A percentile compares a stretch with the other conserved stretches of the same genome.
Evolutionary conservation across 1,284 basidiomycete genomes (phyloP).

Genomic region (Rhodotorula sp.): DNA sequence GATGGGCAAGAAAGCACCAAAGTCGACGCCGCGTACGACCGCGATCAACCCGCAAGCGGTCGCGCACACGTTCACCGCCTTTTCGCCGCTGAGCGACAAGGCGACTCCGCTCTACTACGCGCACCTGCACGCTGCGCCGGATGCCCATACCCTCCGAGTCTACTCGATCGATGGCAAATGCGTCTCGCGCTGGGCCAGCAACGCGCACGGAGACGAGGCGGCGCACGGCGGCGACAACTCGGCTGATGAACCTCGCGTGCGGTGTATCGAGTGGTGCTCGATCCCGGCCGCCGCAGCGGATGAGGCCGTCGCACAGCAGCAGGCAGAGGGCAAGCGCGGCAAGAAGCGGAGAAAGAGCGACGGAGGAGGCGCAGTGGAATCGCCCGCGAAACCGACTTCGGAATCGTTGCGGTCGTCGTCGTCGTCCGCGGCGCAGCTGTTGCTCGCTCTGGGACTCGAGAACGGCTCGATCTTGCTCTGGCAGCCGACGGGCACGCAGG

Average conservation of each 20-base stretch:
- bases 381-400: slow-evolving; percentile 4
- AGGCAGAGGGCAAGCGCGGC: slow-evolving; percentile 31
- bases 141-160: slow-evolving; percentile 37
- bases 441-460: slow-evolving; percentile 36
- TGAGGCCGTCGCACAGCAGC: not conserved
- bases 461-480: slow-evolving; percentile 32
- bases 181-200: slow-evolving; percentile 37
- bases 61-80: slow-evolving; percentile 22
- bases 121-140: slow-evolving; percentile 33
- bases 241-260: slow-evolving; percentile 27
- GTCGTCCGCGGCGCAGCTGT: slow-evolving; percentile 5
- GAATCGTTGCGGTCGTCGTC: not conserved
- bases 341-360: slow-evolving; percentile 42
- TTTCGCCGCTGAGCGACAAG: slow-evolving; percentile 7
- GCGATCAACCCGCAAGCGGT: slow-evolving; percentile 40
- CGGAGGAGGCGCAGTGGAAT: slow-evolving; percentile 21
- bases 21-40: slow-evolving; percentile 29
- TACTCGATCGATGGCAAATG: slow-evolving; percentile 35
- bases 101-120: slow-evolving; percentile 22
- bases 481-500: slow-evolving; percentile 30
- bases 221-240: slow-evolving; percentile 1
- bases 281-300: slow-evolving; percentile 9
- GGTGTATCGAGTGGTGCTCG: slow-evolving; percentile 31
- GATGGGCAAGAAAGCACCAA: slow-evolving; percentile 39
- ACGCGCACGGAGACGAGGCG: slow-evolving; percentile 11